phyloP scores from a whole-genome alignment of 192 early-diverging fungal genomes.

The Oehlia diaphana region DNA sequence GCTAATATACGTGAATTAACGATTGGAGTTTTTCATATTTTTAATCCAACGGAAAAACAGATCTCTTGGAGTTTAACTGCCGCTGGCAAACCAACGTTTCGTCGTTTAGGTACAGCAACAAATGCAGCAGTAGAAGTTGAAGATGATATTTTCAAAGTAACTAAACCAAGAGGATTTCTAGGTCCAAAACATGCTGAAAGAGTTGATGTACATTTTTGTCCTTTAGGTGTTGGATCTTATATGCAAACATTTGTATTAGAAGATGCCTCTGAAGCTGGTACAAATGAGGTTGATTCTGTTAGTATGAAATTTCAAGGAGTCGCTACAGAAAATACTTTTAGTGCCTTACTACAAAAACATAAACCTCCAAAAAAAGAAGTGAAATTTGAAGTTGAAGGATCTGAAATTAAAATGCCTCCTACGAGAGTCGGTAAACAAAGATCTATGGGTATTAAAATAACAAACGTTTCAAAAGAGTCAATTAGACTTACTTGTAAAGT shows the following conservation, averaged over 20 bases:
- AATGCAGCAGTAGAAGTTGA: not conserved
- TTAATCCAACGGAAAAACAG: not conserved
- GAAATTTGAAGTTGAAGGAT: conserved; percentile 16
- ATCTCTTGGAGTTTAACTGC: conserved; percentile 6
- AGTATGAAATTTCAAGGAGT: conserved; percentile 4
- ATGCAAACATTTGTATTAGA: conserved; percentile 20
- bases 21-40: conserved; percentile 25
- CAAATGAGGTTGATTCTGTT: not conserved
- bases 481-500: conserved; percentile 17
- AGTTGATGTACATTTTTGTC: conserved; percentile 20
- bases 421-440: conserved; percentile 16
- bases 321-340: conserved; percentile 13
- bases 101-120: conserved; percentile 2
- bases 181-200: conserved; percentile 17
- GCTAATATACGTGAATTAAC: conserved; percentile 4
- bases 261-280: not conserved
- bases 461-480: conserved; percentile 1
- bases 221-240: conserved; percentile 15
- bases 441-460: conserved; percentile 18
- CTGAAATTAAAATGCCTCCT: not conserved
- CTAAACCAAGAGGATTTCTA: not conserved
- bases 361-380: conserved; percentile 7
- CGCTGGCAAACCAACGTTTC: conserved; percentile 2
- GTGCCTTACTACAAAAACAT: conserved; percentile 5
- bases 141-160: conserved; percentile 9